Conservation (phyloP, 345 rosid species). For the Populus nigra region DNA sequence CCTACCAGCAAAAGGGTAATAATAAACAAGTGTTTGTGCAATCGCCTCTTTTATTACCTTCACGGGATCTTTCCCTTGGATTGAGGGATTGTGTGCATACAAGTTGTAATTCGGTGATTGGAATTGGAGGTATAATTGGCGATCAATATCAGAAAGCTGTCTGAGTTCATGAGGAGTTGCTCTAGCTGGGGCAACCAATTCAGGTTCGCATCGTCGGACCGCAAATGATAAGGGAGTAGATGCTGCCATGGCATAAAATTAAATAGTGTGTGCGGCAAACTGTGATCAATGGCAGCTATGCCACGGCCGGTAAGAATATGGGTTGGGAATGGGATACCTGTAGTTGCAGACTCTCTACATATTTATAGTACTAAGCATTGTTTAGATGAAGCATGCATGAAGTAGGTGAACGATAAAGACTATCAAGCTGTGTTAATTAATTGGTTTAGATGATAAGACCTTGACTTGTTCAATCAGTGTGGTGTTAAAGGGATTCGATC, state of each 20-base stretch:
- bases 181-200: neutral
- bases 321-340: neutral
- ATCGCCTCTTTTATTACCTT: slow-evolving; percentile 9
- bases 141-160: slow-evolving; percentile 22
- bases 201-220: slow-evolving; percentile 16
- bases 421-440: too few relatives aligned
- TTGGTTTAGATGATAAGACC: neutral
- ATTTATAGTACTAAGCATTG: neutral
- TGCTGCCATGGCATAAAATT: neutral
- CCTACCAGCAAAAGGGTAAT: slow-evolving; percentile 24
- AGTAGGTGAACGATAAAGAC: neutral
- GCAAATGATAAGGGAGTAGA: slow-evolving; percentile 1
- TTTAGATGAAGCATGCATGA: too few relatives aligned
- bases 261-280: neutral
- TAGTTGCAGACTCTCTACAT: neutral
- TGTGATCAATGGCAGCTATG: neutral
- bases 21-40: slow-evolving; percentile 13
- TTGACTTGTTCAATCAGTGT: neutral
- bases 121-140: slow-evolving; percentile 13
- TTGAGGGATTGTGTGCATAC: neutral
- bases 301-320: too few relatives aligned
- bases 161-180: slow-evolving; percentile 24
- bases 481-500: neutral
- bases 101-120: slow-evolving; percentile 13
- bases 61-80: slow-evolving; percentile 16